Evolutionary conservation across 441 rosid genomes (phyloP).

Genomic region (Isatis lusitanica): DNA sequence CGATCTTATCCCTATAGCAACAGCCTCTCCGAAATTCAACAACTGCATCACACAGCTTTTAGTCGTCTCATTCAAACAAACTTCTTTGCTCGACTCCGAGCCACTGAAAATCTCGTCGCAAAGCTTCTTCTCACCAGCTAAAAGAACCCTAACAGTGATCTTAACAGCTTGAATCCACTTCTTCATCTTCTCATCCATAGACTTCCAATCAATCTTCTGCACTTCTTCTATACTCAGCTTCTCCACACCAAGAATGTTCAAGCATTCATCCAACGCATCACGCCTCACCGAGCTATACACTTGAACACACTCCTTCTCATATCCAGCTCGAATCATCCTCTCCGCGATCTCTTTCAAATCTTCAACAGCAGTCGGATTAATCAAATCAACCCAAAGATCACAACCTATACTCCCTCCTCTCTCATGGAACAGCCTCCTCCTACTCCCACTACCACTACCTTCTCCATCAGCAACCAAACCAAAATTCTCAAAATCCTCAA

Average conservation of each 20-base stretch:
- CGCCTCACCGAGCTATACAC: conserved; percentile 76
- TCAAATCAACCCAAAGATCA: conserved; percentile 79
- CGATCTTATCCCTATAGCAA: conserved; percentile 73
- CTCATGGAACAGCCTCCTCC: conserved; percentile 65
- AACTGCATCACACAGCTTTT: conserved; percentile 84
- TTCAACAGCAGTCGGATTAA: conserved; percentile 54
- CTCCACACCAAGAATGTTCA: conserved; percentile 79
- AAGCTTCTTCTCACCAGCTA: conserved; percentile 79
- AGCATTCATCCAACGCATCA: conserved; percentile 82
- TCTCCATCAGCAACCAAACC: conserved; percentile 53
- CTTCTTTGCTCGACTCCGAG: conserved; percentile 57
- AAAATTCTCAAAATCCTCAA: conserved; percentile 70
- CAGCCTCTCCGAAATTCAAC: conserved; percentile 91
- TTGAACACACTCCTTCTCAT: conserved; percentile 93
- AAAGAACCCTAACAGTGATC: conserved; percentile 65
- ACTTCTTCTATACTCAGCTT: conserved; percentile 94
- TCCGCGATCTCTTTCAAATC: conserved; percentile 84
- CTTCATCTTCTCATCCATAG: conserved; percentile 97
- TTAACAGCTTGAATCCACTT: conserved; percentile 93
- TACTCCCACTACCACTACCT: conserved; percentile 48
- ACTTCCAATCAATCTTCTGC: conserved; percentile 84
- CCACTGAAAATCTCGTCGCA: conserved; percentile 73
- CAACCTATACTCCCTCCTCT: conserved; percentile 80
- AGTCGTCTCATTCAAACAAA: conserved; percentile 81
- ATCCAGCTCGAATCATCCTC: conserved; percentile 81